Base-by-base conservation (phyloP, 1,284 basidiomycete genomes). In the Marasmius fiardii region DNA sequence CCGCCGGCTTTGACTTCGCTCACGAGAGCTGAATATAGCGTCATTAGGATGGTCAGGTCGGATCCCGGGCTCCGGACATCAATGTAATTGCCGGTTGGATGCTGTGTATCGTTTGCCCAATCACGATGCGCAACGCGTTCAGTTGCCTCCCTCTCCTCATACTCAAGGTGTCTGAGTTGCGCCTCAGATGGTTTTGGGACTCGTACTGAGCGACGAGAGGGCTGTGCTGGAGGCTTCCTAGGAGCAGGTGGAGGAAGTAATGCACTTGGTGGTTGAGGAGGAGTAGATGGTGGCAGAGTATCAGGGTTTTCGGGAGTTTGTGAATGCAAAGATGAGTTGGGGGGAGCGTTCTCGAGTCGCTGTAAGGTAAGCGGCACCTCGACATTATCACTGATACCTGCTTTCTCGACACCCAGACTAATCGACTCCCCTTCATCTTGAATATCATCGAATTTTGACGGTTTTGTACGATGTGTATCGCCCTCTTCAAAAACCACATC, bases 1-100 rank as follows among this genome's bases (percentile, higher is more conserved):
- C 44, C 43, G 20, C 1, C 21, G 0, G 37, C 52, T 14, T 60
- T 60, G 5, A 58, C 33, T 1, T 28, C 33, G 44, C 59, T 60
- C 0, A 52, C 54, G 8, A 60, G 56, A 18, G 55, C 45, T 2
- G 8, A 35, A 16, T 35, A 35, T 16, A 8, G 3, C 35, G 35
- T 12, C 35, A 37, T 37, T n/a, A 37, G 2, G 3, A 5, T n/a
- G n/a, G 3, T n/a, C 5, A n/a, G 35, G 5, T 37, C 5, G 2
- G 35, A 3, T 11, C 5, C 5, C 2, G 35, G 35, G n/a, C n/a
- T n/a, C n/a, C 12, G 12, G 5, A 37, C n/a, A 5, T 37, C 35
- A 11, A 56, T 49, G 5, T 43, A n/a, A 24, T 61, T 56, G 0
- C 34, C 52, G 4, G 41, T 33, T 2, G 54, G 57, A 1, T 31